Percentiles rank a stretch among this genome's conserved stretches.
Evolutionary conservation across 192 early-diverging fungal species (phyloP).

Genomic region (Entophlyctis helioformis): DNA sequence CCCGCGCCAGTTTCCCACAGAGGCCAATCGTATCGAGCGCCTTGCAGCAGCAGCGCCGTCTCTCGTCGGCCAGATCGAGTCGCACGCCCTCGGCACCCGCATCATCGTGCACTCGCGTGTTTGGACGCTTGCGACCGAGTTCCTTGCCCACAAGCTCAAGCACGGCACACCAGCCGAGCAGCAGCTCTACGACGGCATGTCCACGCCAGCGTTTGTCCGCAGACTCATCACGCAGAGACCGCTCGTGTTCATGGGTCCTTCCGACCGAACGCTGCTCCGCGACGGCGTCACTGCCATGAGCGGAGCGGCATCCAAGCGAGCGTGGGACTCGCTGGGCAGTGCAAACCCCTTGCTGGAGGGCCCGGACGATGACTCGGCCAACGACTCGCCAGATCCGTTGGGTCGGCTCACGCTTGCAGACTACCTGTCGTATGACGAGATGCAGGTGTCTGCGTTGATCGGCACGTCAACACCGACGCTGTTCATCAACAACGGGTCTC

Average conservation of each 20-base stretch:
- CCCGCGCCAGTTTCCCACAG: not conserved
- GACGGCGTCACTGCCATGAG: not conserved
- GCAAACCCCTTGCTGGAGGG: too few relatives aligned
- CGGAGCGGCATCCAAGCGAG: too few relatives aligned
- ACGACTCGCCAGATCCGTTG: not conserved
- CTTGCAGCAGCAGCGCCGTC: too few relatives aligned
- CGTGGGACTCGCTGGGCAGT: too few relatives aligned
- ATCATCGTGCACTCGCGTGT: conserved; percentile 7
- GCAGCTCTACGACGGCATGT: conserved; percentile 5
- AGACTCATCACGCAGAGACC: conserved; percentile 15
- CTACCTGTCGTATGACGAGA: conserved; percentile 26
- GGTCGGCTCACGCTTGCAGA: conserved; percentile 5
- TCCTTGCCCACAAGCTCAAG: conserved; percentile 6
- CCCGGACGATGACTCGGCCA: conserved; percentile 3
- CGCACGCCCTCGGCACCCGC: conserved; percentile 2
- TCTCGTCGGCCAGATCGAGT: not conserved
- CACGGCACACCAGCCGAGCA: conserved; percentile 4
- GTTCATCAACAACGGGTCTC: conserved; percentile 20
- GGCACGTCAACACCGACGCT: conserved; percentile 11
- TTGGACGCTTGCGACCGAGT: not conserved
- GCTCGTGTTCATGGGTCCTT: conserved; percentile 8
- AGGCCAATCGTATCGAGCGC: too few relatives aligned
- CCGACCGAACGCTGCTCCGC: conserved; percentile 11
- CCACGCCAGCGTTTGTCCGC: conserved; percentile 2
- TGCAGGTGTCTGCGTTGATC: conserved; percentile 14